Percentiles rank a stretch among this genome's conserved stretches.
These are phyloP conservation scores for Leishmania lainsoni DNA, from an alignment of 208 protist genomes.

Conservation along the genomic window DNA sequence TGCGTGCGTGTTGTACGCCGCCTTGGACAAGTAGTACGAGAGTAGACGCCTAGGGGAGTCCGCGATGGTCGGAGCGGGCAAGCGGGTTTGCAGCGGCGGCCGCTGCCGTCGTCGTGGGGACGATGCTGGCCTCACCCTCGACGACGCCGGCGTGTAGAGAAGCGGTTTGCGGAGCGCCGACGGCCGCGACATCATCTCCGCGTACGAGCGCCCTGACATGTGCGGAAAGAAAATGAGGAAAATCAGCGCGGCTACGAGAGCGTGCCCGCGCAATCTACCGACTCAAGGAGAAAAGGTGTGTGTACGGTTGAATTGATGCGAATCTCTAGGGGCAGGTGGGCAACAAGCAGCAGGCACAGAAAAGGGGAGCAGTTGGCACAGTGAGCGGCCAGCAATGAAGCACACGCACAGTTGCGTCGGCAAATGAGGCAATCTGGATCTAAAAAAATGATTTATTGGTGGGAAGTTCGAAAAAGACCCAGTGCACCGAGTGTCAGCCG, in stretches of 20 bases:
- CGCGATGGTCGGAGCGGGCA: slow-evolving; percentile 11
- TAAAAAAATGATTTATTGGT: not conserved
- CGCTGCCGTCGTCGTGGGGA: not conserved
- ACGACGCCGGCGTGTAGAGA: slow-evolving; percentile 1
- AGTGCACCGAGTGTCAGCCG: not conserved
- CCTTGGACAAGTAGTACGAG: slow-evolving; percentile 40
- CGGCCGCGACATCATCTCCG: slow-evolving; percentile 16
- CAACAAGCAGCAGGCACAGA: no score
- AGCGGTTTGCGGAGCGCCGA: slow-evolving; percentile 13
- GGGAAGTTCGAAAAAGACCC: not conserved
- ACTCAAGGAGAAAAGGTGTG: not conserved
- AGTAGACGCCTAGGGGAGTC: slow-evolving; percentile 27
- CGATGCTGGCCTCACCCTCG: not conserved
- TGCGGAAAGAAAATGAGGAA: not conserved
- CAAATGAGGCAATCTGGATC: not conserved
- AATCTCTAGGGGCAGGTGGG: not conserved
- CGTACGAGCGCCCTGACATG: slow-evolving; percentile 17
- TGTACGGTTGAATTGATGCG: not conserved
- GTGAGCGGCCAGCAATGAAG: not conserved
- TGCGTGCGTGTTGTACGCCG: slow-evolving; percentile 25
- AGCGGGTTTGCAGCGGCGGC: not conserved
- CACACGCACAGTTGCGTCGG: not conserved
- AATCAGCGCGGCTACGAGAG: not conserved
- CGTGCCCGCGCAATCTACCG: not conserved
- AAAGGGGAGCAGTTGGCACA: not conserved